phyloP scores from a whole-genome alignment of 116 monocot genomes.

The Cymodocea nodosa region DNA sequence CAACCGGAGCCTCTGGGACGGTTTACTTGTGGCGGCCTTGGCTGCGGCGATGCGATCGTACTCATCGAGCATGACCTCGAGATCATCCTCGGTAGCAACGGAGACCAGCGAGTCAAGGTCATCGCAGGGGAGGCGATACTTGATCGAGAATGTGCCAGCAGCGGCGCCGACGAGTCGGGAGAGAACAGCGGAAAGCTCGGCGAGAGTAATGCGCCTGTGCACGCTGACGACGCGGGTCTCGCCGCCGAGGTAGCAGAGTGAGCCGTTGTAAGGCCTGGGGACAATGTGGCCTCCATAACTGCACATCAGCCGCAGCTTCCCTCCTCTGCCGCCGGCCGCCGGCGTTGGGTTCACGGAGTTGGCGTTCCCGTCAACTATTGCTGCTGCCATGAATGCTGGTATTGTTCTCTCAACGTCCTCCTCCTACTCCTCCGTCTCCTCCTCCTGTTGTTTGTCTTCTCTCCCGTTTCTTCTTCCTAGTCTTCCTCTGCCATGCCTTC shows the following conservation, averaged over 20 bases:
- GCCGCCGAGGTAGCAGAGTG: slow-evolving; percentile 85
- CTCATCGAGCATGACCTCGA: slow-evolving; percentile 87
- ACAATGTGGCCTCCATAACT: slow-evolving; percentile 88
- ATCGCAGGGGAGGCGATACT: slow-evolving; percentile 83
- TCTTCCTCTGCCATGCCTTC: too few relatives aligned
- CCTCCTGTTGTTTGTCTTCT: too few relatives aligned
- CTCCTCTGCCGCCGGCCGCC: too few relatives aligned
- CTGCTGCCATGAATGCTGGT: too few relatives aligned
- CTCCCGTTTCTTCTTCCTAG: too few relatives aligned
- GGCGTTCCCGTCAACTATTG: too few relatives aligned
- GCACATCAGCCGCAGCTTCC: slow-evolving; percentile 72
- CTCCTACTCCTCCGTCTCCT: too few relatives aligned
- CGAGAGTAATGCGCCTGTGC: slow-evolving; percentile 42
- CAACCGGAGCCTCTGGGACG: slow-evolving; percentile 36
- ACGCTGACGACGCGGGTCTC: slow-evolving; percentile 75
- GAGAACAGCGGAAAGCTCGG: slow-evolving; percentile 34
- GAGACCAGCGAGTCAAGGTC: slow-evolving; percentile 86
- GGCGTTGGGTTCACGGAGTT: too few relatives aligned
- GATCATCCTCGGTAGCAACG: slow-evolving; percentile 75
- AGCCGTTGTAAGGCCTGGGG: slow-evolving; percentile 69
- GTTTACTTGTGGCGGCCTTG: background rate
- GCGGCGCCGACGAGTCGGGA: slow-evolving; percentile 35
- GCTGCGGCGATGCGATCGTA: slow-evolving; percentile 43
- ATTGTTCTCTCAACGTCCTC: too few relatives aligned
- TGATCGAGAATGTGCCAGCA: slow-evolving; percentile 51